phyloP scores from a whole-genome alignment of 176 grass and related monocot genomes.

The Carex littledalei region DNA sequence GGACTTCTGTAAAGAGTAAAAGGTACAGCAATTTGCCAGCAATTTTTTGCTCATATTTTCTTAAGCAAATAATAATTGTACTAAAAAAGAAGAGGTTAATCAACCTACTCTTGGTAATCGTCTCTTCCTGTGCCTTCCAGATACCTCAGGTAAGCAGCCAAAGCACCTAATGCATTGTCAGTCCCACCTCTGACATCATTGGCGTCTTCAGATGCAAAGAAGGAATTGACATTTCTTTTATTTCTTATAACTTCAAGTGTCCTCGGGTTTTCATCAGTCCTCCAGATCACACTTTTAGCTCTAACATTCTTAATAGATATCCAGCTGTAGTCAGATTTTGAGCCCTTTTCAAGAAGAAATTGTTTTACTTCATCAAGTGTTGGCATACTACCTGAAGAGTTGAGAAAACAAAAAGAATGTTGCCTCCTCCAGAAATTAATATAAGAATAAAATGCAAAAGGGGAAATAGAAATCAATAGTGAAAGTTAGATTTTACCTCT shows the following conservation, averaged over 20 bases:
- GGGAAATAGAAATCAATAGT: constrained; percentile 6
- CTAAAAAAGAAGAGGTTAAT: neutral
- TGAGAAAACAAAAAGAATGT: constrained; percentile 4
- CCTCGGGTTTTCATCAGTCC: constrained; percentile 20
- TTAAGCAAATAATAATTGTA: neutral
- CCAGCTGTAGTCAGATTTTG: constrained; percentile 43
- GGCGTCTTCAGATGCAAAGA: constrained; percentile 63
- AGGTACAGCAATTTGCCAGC: neutral
- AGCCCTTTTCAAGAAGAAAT: constrained; percentile 31
- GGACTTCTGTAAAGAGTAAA: neutral
- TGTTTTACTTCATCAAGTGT: constrained; percentile 71
- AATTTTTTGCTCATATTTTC: neutral
- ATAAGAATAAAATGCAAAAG: constrained; percentile 19
- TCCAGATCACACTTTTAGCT: constrained; percentile 50
- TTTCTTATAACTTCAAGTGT: constrained; percentile 25
- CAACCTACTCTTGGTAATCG: constrained; percentile 87
- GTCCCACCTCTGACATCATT: constrained; percentile 74
- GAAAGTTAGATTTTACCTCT: constrained; percentile 38
- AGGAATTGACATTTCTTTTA: constrained; percentile 50
- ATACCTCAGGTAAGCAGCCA: constrained; percentile 81
- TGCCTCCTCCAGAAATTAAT: neutral
- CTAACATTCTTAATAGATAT: constrained; percentile 36
- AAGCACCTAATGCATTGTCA: constrained; percentile 53
- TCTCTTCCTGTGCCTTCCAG: constrained; percentile 79
- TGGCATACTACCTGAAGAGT: constrained; percentile 56